phyloP scores from a whole-genome alignment of 1,284 basidiomycete species.

The Moniliella sp. region DNA sequence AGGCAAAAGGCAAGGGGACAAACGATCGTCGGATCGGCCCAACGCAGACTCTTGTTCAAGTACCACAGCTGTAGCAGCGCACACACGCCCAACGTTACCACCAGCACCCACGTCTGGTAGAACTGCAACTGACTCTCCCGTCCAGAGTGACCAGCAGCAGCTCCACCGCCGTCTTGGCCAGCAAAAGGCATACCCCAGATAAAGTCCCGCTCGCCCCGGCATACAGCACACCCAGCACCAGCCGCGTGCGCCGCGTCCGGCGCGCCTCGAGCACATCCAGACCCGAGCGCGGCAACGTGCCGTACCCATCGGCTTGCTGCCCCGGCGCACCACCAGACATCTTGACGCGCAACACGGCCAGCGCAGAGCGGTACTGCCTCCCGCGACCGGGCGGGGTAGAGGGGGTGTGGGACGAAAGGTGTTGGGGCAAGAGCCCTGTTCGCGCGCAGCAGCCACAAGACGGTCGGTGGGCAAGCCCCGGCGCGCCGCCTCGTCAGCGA shows the following conservation, averaged over 20 bases:
- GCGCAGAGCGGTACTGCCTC: too few species aligned
- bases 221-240: slow-evolving; percentile 62
- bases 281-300: too few species aligned
- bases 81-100: slow-evolving; percentile 48
- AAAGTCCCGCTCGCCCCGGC: slow-evolving; percentile 75
- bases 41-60: slow-evolving; percentile 63
- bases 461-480: slow-evolving; percentile 1
- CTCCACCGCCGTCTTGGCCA: slow-evolving; percentile 83
- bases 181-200: slow-evolving; percentile 72
- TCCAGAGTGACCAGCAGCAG: slow-evolving; percentile 56
- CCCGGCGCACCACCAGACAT: too few species aligned
- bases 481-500: slow-evolving; percentile 9
- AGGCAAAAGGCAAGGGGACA: slow-evolving; percentile 89
- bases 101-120: slow-evolving; percentile 56
- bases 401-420: too few species aligned
- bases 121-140: slow-evolving; percentile 61
- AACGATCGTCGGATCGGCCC: slow-evolving; percentile 55
- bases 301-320: too few species aligned
- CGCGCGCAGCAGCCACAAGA: not conserved
- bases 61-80: slow-evolving; percentile 65
- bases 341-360: too few species aligned
- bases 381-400: too few species aligned
- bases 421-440: too few species aligned
- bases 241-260: slow-evolving; percentile 39
- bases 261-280: too few species aligned